Conservation (phyloP, 306 rosid species). For the Quillaja saponaria region DNA sequence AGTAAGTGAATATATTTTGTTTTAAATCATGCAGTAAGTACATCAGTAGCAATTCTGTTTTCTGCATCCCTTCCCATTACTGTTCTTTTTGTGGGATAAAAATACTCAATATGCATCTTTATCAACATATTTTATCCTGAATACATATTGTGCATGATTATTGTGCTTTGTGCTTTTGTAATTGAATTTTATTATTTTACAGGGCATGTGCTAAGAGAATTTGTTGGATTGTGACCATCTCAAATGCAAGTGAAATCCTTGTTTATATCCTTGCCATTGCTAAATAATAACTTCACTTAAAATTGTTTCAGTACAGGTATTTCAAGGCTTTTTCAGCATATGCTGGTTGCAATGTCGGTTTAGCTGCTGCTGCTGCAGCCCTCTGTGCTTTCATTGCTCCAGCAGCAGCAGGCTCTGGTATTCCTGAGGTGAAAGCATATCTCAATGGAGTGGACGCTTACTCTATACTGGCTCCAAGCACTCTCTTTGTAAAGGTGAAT, state of each 20-base stretch:
- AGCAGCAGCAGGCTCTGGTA: slow-evolving; percentile 94
- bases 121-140: no score
- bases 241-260: neutral
- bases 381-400: slow-evolving; percentile 92
- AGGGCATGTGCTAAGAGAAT: slow-evolving; percentile 12
- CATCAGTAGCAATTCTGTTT: neutral
- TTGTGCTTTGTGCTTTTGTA: neutral
- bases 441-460: slow-evolving; percentile 87
- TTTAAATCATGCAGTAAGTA: slow-evolving; percentile 1
- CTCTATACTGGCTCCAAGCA: slow-evolving; percentile 75
- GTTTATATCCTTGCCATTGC: slow-evolving; percentile 4
- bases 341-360: slow-evolving; percentile 53
- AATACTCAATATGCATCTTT: no score
- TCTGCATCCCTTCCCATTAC: neutral
- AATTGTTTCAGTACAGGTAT: slow-evolving; percentile 56
- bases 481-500: slow-evolving; percentile 84
- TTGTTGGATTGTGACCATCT: slow-evolving; percentile 15
- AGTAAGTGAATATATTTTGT: neutral
- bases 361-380: slow-evolving; percentile 65
- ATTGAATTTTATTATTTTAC: slow-evolving; percentile 10
- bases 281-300: slow-evolving; percentile 20
- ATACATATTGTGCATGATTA: neutral
- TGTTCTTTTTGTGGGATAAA: slow-evolving; percentile 8
- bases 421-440: slow-evolving; percentile 96
- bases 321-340: slow-evolving; percentile 59